These are phyloP conservation scores for Endocarpon pusillum DNA, from an alignment of 495 filamentous ascomycete genomes.

Conservation along the genomic window DNA sequence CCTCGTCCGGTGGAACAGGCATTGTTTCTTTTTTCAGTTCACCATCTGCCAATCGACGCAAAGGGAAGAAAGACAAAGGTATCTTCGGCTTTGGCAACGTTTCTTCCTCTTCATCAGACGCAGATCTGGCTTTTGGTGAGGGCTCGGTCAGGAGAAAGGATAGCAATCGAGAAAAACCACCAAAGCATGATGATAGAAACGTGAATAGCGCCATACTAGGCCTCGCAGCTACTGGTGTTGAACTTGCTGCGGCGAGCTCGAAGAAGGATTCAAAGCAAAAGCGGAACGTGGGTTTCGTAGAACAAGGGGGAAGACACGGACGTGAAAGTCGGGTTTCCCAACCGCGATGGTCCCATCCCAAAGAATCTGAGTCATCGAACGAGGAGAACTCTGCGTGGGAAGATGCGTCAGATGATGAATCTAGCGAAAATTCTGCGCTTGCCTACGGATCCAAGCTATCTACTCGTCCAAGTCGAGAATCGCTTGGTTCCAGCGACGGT, in stretches of 20 bases:
- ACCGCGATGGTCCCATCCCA: conserved; percentile 14
- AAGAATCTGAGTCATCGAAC: conserved; percentile 17
- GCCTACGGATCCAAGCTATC: conserved; percentile 40
- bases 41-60: conserved; percentile 30
- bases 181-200: conserved; percentile 23
- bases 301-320: no score
- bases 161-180: conserved; percentile 17
- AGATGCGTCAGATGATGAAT: conserved; percentile 37
- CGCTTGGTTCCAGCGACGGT: conserved; percentile 34
- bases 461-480: conserved; percentile 33
- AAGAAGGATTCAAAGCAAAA: conserved; percentile 19
- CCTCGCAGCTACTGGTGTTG: conserved; percentile 38
- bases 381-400: conserved; percentile 43
- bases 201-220: conserved; percentile 38
- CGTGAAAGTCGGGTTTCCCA: no score
- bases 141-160: conserved; percentile 19
- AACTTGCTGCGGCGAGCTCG: conserved; percentile 30
- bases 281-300: conserved; percentile 17
- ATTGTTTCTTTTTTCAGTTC: conserved; percentile 32
- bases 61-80: conserved; percentile 26
- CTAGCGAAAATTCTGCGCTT: conserved; percentile 34
- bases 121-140: conserved; percentile 32
- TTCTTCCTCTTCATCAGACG: conserved; percentile 42
- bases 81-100: conserved; percentile 45
- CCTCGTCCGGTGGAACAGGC: conserved; percentile 15